phyloP scores from a whole-genome alignment of 306 rosid species.

The Prunus salicina region DNA sequence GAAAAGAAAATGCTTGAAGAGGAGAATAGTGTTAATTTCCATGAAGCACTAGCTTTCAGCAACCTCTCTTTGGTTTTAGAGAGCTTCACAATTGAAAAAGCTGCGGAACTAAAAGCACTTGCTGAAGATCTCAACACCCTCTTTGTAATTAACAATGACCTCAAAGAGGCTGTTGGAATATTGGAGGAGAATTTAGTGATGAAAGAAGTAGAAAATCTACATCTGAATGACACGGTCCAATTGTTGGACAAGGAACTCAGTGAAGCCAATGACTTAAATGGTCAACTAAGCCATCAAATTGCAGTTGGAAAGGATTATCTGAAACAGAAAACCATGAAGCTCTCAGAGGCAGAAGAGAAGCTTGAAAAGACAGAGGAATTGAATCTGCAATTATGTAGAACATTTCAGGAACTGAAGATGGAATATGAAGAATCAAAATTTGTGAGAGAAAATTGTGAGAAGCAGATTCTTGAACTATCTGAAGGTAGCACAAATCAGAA shows the following conservation, averaged over 20 bases:
- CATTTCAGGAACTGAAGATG: conserved; percentile 58
- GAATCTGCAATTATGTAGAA: conserved; percentile 51
- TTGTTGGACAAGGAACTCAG: conserved; percentile 43
- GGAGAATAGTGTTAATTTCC: conserved; percentile 51
- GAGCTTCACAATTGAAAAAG: conserved; percentile 60
- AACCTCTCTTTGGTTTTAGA: conserved; percentile 53
- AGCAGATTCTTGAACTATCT: conserved; percentile 57
- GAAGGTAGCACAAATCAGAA: conserved; percentile 53
- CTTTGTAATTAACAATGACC: conserved; percentile 40
- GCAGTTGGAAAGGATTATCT: conserved; percentile 44
- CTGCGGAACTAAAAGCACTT: conserved; percentile 51
- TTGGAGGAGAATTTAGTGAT: conserved; percentile 46
- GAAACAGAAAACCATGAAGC: conserved; percentile 46
- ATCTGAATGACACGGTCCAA: conserved; percentile 50
- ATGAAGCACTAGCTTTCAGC: conserved; percentile 58
- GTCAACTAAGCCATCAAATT: conserved; percentile 49
- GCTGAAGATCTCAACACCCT: conserved; percentile 47
- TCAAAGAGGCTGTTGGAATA: conserved; percentile 50
- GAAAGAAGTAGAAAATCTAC: conserved; percentile 53
- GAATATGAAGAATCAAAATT: conserved; percentile 48
- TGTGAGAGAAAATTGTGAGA: conserved; percentile 45
- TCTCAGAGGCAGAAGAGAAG: conserved; percentile 60
- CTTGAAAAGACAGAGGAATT: conserved; percentile 48
- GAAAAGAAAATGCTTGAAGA: conserved; percentile 46
- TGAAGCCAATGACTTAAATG: conserved; percentile 46